Evolutionary conservation across 2,329 filamentous ascomycete genomes (phyloP), one percentile per base, ranked within the genome.

Genomic region (Diaporthe sp.): DNA sequence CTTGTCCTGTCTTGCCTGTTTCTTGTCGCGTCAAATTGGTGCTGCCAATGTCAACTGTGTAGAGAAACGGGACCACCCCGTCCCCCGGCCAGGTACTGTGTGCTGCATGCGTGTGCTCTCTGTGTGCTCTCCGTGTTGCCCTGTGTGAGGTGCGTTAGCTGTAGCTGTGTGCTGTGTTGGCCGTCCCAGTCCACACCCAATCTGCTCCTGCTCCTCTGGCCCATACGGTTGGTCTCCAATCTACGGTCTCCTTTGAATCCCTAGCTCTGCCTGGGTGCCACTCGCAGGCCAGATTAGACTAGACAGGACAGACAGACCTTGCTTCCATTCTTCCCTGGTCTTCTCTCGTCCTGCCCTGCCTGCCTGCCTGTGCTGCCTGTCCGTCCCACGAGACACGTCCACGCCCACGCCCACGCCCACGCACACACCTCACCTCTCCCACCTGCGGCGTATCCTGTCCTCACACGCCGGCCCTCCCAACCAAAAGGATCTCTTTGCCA

Each of bases 261-360:
- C 65, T 70, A 55, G 65, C 65, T 31, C 15, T 62, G 28, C 62
- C 62, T 17, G 31, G 62, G 46, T 53, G 49, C 62, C 62, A 68
- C 44, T n/a, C 39, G 3, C 61, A n/a, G 42, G 19, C n/a, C 61
- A 49, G 42, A 46, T 49, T 34, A 65, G 61, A 65, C 42, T 22
- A 34, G 61, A 34, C 42, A 49, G 15, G 39, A 67, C 22, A 68
- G 46, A 68, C 46, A 53, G 65, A n/a, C 46, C 65, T 53, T 68
- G 65, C 65, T 68, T 68, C 65, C 31, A 70, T 55, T 70, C 49
- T 70, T 70, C 65, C 65, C 37, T 55, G 49, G 65, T 53, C 65
- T 70, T 70, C 49, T 68, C 65, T 68, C 34, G 46, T 68, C 62
- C 62, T 37, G 28, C 34, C 34, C 34, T 34, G 8, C 17, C 42